Evolutionary conservation across 2,329 filamentous ascomycete genomes (phyloP).

Genomic region (Pseudocercospora eumusae): DNA sequence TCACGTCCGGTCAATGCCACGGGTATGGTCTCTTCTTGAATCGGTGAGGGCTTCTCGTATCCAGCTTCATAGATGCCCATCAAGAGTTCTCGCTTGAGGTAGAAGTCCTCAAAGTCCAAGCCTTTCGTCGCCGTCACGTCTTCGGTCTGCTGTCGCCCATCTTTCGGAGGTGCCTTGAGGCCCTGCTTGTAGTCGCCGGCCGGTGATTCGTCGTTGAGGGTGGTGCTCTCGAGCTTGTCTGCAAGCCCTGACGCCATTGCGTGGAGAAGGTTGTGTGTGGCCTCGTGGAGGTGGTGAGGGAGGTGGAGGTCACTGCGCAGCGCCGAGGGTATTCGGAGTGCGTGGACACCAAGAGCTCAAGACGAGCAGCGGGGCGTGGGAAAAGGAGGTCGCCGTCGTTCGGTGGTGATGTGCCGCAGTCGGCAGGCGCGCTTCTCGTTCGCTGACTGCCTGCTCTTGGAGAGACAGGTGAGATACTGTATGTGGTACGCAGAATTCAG

Average conservation of each 20-base stretch:
- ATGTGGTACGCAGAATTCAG: constrained; percentile 11
- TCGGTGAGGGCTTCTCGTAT: constrained; percentile 97
- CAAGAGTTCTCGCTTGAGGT: constrained; percentile 88
- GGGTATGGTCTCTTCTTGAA: constrained; percentile 98
- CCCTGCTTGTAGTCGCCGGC: constrained; percentile 72
- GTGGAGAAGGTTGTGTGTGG: constrained; percentile 13
- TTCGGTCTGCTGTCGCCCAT: constrained; percentile 81
- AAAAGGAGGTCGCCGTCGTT: background rate
- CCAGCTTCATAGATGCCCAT: constrained; percentile 99
- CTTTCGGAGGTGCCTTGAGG: constrained; percentile 71
- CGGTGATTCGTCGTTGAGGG: constrained; percentile 55
- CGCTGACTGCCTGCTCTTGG: background rate
- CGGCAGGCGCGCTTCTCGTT: background rate
- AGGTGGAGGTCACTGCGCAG: background rate
- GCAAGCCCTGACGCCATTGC: constrained; percentile 54
- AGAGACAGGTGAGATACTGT: background rate
- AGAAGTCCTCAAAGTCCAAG: constrained; percentile 95
- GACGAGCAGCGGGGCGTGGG: background rate
- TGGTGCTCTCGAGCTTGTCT: constrained; percentile 59
- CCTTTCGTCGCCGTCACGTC: constrained; percentile 99
- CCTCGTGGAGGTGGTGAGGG: constrained; percentile 1
- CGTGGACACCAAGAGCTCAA: background rate
- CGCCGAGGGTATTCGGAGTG: constrained; percentile 1
- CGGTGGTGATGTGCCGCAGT: background rate
- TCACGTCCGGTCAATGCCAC: constrained; percentile 94